Evolutionary conservation across 768 basidiomycete species (phyloP).

Genomic region (Auricularia sp.): DNA sequence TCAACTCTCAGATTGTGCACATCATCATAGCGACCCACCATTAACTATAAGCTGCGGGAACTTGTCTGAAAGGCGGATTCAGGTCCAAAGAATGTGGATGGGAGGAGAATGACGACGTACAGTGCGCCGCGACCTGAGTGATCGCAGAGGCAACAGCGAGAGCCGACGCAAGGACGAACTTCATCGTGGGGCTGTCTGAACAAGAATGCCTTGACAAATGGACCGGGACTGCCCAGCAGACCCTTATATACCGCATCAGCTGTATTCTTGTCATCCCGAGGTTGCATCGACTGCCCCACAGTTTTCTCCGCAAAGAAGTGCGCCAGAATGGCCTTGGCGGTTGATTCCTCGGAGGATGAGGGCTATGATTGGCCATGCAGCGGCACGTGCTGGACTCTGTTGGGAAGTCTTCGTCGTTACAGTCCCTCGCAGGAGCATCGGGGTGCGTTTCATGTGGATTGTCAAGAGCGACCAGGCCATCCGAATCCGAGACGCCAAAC

Average conservation of each 20-base stretch:
- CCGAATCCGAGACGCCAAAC: no score
- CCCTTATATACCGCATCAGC: not conserved
- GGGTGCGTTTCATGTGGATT: no score
- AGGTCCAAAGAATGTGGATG: not conserved
- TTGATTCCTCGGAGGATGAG: not conserved
- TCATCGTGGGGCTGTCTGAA: not conserved
- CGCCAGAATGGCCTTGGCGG: not conserved
- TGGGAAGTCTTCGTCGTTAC: not conserved
- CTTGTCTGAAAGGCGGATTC: not conserved
- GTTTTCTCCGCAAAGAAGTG: not conserved
- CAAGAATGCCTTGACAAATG: not conserved
- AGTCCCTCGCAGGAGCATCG: no score
- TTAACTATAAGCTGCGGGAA: not conserved
- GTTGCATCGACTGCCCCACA: not conserved
- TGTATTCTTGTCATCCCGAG: not conserved
- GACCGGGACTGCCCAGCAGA: not conserved
- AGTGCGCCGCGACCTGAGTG: conserved; percentile 11
- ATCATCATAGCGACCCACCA: not conserved
- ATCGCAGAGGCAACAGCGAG: conserved; percentile 1
- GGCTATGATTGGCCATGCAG: not conserved
- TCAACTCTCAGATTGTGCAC: conserved; percentile 17
- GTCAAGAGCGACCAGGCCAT: no score
- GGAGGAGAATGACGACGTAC: conserved; percentile 7
- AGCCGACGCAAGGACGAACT: not conserved
- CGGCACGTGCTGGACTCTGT: not conserved